Evolutionary conservation across 2,329 filamentous ascomycete species (phyloP), one percentile per base, ranked within the genome.

Genomic region (Aureobasidium sp.): DNA sequence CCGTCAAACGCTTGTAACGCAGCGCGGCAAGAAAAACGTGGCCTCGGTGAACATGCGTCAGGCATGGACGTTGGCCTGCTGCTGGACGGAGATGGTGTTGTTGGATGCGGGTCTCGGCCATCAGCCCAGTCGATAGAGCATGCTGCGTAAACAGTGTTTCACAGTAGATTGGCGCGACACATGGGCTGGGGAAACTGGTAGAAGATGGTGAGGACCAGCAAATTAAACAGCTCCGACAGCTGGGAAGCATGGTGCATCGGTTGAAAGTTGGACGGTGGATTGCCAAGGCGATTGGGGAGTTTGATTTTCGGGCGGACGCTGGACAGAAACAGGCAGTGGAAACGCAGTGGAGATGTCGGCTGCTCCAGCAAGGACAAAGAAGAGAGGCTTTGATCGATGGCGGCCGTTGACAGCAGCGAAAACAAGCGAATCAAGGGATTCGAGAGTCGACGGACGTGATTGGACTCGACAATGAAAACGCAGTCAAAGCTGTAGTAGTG

Each of bases 1-100:
- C 53, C 53, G 40, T 57, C 40, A 45, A 57, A 57, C 38, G 53
- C 53, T 46, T 40, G 19, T 27, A 46, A 46, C 53, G 53, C 53
- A 38, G 53, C 53, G 40, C 40, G 53, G 53, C 53, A 57, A 40
- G 19, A 57, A 57, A n/a, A 57, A 57, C 53, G 53, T 57, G 53
- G 51, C 51, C 38, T 43, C 27, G 51, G 51, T 42, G 51, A 27
- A 27, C 40, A 45, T 57, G 53, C 51, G 45, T 55, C 51, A 29
- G 38, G 51, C 51, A 46, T 57, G 40, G 46, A 45, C 53, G 40
- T 46, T 46, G n/a, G 37, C 31, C 27, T 29, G 45, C 27, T 40
- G 33, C 33, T 53, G 15, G 15, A 10, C 10, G 46, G 19, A 13
- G 47, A 45, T 40, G 35, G 33, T 38, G 15, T n/a, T 40, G 35